Percentiles rank a stretch among this genome's conserved stretches.
Conservation (phyloP, 2,329 filamentous ascomycete genomes). For the Fusarium armeniacum region DNA sequence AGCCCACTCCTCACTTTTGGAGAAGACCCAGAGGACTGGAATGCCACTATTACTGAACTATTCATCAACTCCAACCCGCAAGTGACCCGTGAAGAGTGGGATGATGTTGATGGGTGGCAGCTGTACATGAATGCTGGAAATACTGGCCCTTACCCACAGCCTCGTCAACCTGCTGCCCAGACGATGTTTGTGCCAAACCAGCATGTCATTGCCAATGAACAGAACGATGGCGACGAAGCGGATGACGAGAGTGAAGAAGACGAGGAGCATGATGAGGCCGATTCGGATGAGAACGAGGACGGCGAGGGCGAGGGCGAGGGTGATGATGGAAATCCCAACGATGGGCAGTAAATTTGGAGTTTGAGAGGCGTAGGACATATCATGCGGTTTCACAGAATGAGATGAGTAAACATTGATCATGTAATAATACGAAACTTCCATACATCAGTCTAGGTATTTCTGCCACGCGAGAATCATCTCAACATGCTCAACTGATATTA, state of each 20-base stretch:
- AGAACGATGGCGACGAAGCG: neutral
- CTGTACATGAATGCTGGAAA: conserved; percentile 7
- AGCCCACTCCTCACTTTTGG: neutral
- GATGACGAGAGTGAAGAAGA: neutral
- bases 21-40: conserved; percentile 27
- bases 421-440: neutral
- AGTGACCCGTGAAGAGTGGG: conserved; percentile 9
- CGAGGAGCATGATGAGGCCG: neutral
- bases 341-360: neutral
- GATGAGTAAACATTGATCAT: neutral
- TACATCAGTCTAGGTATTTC: neutral
- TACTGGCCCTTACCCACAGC: neutral
- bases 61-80: conserved; percentile 16
- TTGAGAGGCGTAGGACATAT: neutral
- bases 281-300: neutral
- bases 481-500: neutral
- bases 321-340: neutral
- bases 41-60: conserved; percentile 13
- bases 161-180: too few relatives aligned
- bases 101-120: conserved; percentile 10
- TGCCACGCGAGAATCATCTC: neutral
- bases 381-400: neutral
- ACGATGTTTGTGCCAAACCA: neutral
- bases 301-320: neutral
- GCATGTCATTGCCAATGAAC: neutral